Conservation (phyloP, 129 eudicot species). For the Artemisia annua region DNA sequence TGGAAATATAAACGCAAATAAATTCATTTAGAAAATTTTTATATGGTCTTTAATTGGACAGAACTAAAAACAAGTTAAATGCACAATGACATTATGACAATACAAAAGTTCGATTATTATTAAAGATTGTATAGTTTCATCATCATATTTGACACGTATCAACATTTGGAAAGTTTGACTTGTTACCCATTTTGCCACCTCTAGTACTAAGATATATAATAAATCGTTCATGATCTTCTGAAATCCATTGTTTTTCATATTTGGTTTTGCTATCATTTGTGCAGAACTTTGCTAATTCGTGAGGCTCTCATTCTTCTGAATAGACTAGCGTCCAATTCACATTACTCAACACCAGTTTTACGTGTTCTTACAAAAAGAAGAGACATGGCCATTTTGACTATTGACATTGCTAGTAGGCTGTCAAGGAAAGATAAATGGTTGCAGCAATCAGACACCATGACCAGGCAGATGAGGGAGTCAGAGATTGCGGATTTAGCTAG, state of each 20-base stretch:
- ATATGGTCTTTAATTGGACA: too few species aligned
- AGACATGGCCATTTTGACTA: slow-evolving; percentile 59
- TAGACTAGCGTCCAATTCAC: slow-evolving; percentile 69
- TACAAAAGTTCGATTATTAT: too few species aligned
- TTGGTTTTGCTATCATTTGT: not conserved
- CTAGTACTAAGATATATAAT: not conserved
- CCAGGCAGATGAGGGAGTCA: slow-evolving; percentile 54
- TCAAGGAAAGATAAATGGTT: slow-evolving; percentile 42
- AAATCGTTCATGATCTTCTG: not conserved
- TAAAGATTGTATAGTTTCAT: too few species aligned
- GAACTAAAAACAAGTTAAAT: too few species aligned
- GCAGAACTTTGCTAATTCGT: slow-evolving; percentile 83
- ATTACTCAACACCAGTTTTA: slow-evolving; percentile 58
- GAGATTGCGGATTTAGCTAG: slow-evolving; percentile 69
- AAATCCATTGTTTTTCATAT: not conserved
- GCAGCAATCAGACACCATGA: slow-evolving; percentile 43
- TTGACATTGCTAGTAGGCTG: slow-evolving; percentile 63
- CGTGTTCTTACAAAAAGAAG: slow-evolving; percentile 57
- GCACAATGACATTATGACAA: too few species aligned
- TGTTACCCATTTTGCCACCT: not conserved
- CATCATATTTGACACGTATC: too few species aligned
- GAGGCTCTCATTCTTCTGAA: slow-evolving; percentile 75
- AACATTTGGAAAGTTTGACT: too few species aligned
- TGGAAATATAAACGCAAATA: too few species aligned
- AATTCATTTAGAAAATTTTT: too few species aligned